Evolutionary conservation across 169 alveolate species (phyloP).

Genomic region (Plasmodium ovale): DNA sequence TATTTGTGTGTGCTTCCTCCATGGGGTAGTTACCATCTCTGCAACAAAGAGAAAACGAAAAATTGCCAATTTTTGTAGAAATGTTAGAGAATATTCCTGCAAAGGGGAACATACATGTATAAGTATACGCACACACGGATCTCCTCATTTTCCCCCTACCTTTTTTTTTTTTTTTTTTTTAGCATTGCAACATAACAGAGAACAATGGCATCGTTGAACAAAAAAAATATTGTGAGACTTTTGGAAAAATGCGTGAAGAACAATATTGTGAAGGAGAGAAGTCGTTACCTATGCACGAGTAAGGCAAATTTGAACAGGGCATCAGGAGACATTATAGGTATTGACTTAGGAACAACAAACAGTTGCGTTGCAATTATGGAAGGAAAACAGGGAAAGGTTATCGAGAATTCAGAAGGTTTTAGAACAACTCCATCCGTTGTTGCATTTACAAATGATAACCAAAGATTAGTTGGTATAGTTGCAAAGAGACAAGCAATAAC

Average conservation of each 20-base stretch:
- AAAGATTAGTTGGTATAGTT: constrained; percentile 96
- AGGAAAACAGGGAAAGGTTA: constrained; percentile 96
- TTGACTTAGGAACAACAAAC: constrained; percentile 99
- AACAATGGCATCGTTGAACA: constrained; percentile 48
- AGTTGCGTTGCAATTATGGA: constrained; percentile 99
- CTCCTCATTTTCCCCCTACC: no score
- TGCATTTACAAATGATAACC: constrained; percentile 97
- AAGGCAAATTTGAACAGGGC: constrained; percentile 74
- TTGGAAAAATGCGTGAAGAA: constrained; percentile 67
- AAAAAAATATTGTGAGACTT: constrained; percentile 25
- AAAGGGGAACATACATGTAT: no score
- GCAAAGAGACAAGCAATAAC: constrained; percentile 98
- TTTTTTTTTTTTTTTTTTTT: constrained; percentile 26
- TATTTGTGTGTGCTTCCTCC: no score
- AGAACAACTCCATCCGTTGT: constrained; percentile 99
- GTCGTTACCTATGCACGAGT: constrained; percentile 54
- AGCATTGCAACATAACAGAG: background rate
- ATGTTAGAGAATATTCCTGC: no score
- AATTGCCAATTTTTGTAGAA: no score
- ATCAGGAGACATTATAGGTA: constrained; percentile 95
- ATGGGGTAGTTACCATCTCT: no score
- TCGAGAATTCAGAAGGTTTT: constrained; percentile 96
- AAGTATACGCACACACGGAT: no score
- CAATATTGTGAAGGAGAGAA: constrained; percentile 20
- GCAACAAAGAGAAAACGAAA: no score